Conservation (phyloP, 2,329 filamentous ascomycete genomes). For the Diaporthe caulivora region DNA sequence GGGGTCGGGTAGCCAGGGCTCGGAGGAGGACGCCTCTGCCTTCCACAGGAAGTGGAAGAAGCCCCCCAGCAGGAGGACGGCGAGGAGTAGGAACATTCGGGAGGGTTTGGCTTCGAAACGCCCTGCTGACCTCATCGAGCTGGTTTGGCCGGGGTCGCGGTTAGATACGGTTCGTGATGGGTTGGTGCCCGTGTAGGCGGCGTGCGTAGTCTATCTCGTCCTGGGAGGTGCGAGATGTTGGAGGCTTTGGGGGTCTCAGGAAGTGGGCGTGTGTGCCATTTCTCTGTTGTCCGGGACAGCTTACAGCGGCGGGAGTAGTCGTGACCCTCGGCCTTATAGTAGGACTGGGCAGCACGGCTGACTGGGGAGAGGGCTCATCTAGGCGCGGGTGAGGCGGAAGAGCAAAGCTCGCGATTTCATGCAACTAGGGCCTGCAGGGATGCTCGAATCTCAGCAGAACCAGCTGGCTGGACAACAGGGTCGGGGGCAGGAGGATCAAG, state of each 20-base stretch:
- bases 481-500: not conserved
- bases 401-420: slow-evolving; percentile 14
- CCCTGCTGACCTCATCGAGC: slow-evolving; percentile 35
- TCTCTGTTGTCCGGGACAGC: not conserved
- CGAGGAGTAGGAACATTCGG: slow-evolving; percentile 54
- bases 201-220: slow-evolving; percentile 12
- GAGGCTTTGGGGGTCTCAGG: not conserved
- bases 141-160: not conserved
- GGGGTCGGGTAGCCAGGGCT: slow-evolving; percentile 64
- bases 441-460: slow-evolving; percentile 14
- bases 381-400: slow-evolving; percentile 15
- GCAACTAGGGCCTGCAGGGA: slow-evolving; percentile 26
- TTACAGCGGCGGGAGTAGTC: not conserved
- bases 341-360: slow-evolving; percentile 8
- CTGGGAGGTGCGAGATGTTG: not conserved
- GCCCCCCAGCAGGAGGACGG: slow-evolving; percentile 52
- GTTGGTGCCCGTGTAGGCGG: not conserved
- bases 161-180: not conserved
- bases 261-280: not conserved
- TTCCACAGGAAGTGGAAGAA: slow-evolving; percentile 59
- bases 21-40: slow-evolving; percentile 57
- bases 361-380: not conserved
- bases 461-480: slow-evolving; percentile 20
- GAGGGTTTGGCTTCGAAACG: slow-evolving; percentile 35
- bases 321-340: slow-evolving; percentile 20